Conservation (phyloP, 352 stramenopile species). For the Globisporangium middletonii region DNA sequence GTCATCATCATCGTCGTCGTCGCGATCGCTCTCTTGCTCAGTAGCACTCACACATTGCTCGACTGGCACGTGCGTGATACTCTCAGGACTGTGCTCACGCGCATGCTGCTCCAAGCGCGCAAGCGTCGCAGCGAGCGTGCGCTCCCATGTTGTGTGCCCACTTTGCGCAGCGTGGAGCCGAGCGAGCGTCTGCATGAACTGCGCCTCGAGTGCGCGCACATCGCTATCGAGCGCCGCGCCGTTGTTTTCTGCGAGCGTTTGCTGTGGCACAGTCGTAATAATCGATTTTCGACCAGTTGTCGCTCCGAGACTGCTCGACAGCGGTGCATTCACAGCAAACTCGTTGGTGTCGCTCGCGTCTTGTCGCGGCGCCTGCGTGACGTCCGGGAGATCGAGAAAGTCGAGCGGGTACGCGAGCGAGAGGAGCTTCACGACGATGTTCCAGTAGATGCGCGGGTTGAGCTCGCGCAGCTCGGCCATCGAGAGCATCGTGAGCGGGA, state of each 20-base stretch:
- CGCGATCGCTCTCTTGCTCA: not conserved
- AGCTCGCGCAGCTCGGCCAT: slow-evolving; percentile 26
- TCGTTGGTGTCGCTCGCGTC: not conserved
- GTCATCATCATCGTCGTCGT: not conserved
- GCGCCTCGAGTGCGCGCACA: not conserved
- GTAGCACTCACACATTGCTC: not conserved
- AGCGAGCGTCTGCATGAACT: slow-evolving; percentile 1
- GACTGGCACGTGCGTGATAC: not conserved
- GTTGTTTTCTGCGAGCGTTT: too few species aligned
- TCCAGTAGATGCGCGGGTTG: slow-evolving; percentile 53
- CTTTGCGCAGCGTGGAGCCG: not conserved
- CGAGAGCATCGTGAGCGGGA: slow-evolving; percentile 30
- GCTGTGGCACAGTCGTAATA: too few species aligned
- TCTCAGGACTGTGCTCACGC: not conserved
- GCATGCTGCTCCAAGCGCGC: slow-evolving; percentile 2
- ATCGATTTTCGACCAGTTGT: too few species aligned
- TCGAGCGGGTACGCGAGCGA: slow-evolving; percentile 32
- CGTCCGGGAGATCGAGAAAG: slow-evolving; percentile 38
- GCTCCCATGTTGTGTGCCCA: not conserved
- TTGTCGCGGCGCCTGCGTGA: not conserved
- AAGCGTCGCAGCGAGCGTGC: slow-evolving; percentile 2
- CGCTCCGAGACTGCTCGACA: not conserved
- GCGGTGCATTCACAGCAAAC: not conserved
- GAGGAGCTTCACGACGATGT: slow-evolving; percentile 49
- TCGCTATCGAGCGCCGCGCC: not conserved